phyloP scores from a whole-genome alignment of 2,329 filamentous ascomycete genomes.

The Botryosphaeria dothidea region DNA sequence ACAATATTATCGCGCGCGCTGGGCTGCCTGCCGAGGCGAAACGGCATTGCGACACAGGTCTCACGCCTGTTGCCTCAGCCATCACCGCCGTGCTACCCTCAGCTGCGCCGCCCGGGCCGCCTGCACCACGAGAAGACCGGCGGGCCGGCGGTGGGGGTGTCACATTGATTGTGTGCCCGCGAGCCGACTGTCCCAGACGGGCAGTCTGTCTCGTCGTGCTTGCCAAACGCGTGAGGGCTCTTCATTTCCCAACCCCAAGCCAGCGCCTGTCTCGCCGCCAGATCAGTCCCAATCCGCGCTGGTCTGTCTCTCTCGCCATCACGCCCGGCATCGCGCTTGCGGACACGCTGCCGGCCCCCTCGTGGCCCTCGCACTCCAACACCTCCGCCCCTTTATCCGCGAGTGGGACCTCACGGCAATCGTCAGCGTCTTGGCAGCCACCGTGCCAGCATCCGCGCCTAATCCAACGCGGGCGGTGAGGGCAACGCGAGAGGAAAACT shows the following conservation, averaged over 20 bases:
- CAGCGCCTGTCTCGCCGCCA: neutral
- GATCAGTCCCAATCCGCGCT: neutral
- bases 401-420: neutral
- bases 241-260: neutral
- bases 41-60: constrained; percentile 9
- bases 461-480: neutral
- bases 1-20: neutral
- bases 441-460: neutral
- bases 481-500: neutral
- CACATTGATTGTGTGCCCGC: neutral
- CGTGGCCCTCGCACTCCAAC: neutral
- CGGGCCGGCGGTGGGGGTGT: neutral
- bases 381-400: neutral
- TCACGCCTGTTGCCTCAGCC: neutral
- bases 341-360: neutral
- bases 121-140: neutral
- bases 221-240: neutral
- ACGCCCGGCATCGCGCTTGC: neutral
- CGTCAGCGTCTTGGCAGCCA: constrained; percentile 7
- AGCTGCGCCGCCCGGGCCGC: neutral
- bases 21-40: neutral
- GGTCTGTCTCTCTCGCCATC: neutral
- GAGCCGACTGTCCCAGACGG: constrained; percentile 3
- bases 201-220: neutral
- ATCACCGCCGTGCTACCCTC: neutral